Conservation (phyloP, 169 alveolate genomes). For the Plasmodium gaboni region DNA sequence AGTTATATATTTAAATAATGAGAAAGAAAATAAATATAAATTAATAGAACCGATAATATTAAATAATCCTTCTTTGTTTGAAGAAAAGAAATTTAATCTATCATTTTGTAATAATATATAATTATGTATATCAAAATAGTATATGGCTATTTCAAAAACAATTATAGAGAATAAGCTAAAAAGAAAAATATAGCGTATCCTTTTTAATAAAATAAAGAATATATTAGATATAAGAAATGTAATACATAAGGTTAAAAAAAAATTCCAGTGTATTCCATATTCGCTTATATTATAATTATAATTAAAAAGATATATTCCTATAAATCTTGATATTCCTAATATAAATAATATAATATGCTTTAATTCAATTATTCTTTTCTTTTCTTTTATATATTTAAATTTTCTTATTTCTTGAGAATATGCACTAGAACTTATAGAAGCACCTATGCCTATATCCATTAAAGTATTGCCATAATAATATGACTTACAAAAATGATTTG, state of each 20-base stretch:
- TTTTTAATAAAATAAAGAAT: not conserved
- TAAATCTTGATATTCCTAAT: conserved; percentile 42
- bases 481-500: conserved; percentile 57
- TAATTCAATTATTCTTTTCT: conserved; percentile 17
- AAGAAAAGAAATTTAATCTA: conserved; percentile 28
- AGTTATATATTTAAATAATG: conserved; percentile 7
- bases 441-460: conserved; percentile 67
- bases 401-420: conserved; percentile 13
- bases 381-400: not conserved
- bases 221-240: conserved; percentile 20
- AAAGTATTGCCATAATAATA: conserved; percentile 46
- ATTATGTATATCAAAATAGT: conserved; percentile 8
- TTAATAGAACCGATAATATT: conserved; percentile 52
- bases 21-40: conserved; percentile 26
- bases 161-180: conserved; percentile 23
- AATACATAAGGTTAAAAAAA: conserved; percentile 32
- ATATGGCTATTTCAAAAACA: conserved; percentile 22
- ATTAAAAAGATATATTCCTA: conserved; percentile 22
- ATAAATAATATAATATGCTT: conserved; percentile 34
- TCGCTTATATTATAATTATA: conserved; percentile 46
- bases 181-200: conserved; percentile 2
- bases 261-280: conserved; percentile 71
- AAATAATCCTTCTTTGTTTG: conserved; percentile 59
- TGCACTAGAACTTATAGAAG: conserved; percentile 49
- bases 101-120: conserved; percentile 9